Evolutionary conservation across 108 stramenopile genomes (phyloP), one percentile per base, ranked within the genome.

Genomic region (Nannochloropsis gaditana): DNA sequence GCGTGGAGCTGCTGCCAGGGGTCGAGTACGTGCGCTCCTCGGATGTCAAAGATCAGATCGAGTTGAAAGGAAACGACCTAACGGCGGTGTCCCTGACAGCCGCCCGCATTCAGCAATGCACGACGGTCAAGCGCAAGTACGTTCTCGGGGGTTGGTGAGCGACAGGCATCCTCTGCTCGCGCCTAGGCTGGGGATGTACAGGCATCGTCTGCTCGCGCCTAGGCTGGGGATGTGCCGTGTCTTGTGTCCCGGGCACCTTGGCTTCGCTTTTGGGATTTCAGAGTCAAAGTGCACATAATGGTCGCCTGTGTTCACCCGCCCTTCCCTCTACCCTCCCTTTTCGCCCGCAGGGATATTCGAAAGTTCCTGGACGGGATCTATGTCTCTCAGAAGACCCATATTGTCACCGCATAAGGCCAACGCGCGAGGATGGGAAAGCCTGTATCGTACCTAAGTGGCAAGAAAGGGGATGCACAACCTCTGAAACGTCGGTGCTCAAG

Each of bases 361-460:
- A 99, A 99, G 92, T 99, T 99, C 93, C 94, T 99, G 86, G 99
- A 99, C 87, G 99, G 98, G 89, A 98, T 99, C 86, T 99, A 99
- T 92, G 98, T 99, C 43, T 94, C 94, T 21, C 96, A 98, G 90
- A 97, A 97, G 94, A 44, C 43, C n/a, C 59, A 73, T n/a, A 73
- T 73, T 6, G 59, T 73, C 2, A 3, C 1, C 59, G 59, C 2
- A 6, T 73, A 73, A 73, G 59, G 59, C 6, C 31, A 31, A 31
- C 31, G 31, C 31, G 31, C 31, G 31, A 31, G 31, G 31, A 31
- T 31, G 31, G 31, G 31, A 31, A 31, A 31, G 31, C 31, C 31
- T 31, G 31, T 1, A 31, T 31, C 31, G 31, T 31, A 31, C 31
- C 31, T 31, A 31, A 31, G 31, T 31, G 31, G 31, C 31, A 31